phyloP scores from a whole-genome alignment of 495 filamentous ascomycete species.

The Achaetomiella virescens region DNA sequence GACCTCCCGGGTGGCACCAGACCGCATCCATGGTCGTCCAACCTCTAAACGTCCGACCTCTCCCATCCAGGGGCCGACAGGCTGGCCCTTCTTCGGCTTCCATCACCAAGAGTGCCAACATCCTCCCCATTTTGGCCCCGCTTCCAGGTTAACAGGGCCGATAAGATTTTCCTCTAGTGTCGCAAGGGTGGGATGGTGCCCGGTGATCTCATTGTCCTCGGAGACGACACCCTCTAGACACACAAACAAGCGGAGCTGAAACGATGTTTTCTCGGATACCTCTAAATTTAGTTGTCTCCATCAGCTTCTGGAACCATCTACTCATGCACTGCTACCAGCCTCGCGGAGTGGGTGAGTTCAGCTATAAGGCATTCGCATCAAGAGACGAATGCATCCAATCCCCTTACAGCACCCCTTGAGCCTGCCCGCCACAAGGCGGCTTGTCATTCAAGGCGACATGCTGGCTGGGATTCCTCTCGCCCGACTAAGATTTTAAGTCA shows the following conservation, averaged over 20 bases:
- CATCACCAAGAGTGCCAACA: background rate
- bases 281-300: too few species aligned
- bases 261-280: too few species aligned
- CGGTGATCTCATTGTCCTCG: background rate
- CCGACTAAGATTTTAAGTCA: conserved; percentile 14
- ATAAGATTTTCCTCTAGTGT: conserved; percentile 1
- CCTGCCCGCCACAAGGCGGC: too few species aligned
- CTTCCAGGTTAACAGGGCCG: conserved; percentile 3
- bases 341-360: too few species aligned
- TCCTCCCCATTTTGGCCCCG: background rate
- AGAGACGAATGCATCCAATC: too few species aligned
- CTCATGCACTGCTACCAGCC: too few species aligned
- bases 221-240: background rate
- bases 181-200: background rate
- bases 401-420: too few species aligned
- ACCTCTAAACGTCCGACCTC: background rate
- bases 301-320: too few species aligned
- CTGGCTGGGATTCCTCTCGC: conserved; percentile 14
- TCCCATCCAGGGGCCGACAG: background rate
- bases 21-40: background rate
- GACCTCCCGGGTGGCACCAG: background rate
- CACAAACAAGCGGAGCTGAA: background rate
- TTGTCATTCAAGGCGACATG: background rate
- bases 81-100: background rate
- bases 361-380: too few species aligned